Percentiles rank a stretch among this genome's conserved stretches.
These are phyloP conservation scores for Skeletonema grethae DNA, from an alignment of 108 stramenopile genomes.

Conservation along the genomic window DNA sequence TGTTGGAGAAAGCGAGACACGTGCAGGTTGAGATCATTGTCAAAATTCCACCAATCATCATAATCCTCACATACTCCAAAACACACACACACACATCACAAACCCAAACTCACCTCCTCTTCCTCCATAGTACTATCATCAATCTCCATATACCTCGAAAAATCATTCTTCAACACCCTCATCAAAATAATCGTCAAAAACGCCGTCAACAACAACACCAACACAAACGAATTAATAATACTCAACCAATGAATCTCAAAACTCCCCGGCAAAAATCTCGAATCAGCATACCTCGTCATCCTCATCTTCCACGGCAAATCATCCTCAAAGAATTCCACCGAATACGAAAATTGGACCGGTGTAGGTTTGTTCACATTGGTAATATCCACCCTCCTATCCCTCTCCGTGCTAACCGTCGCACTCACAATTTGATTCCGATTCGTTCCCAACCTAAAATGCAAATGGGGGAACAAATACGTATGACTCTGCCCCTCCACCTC, in stretches of 20 bases:
- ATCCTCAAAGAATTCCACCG: constrained; percentile 90
- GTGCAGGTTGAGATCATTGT: background rate
- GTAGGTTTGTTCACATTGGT: constrained; percentile 73
- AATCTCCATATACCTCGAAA: constrained; percentile 93
- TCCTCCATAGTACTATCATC: constrained; percentile 93
- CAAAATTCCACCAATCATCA: background rate
- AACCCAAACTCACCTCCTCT: constrained; percentile 75
- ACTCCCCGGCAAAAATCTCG: constrained; percentile 80
- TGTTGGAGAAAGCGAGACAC: background rate
- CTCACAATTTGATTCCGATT: constrained; percentile 91
- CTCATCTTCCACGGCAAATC: constrained; percentile 82
- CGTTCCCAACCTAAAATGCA: constrained; percentile 91
- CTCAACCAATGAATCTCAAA: constrained; percentile 98
- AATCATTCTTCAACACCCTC: constrained; percentile 97
- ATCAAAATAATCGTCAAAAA: constrained; percentile 95
- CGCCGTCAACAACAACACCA: constrained; percentile 95
- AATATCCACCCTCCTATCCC: constrained; percentile 89
- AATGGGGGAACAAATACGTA: constrained; percentile 89
- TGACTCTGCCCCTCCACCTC: constrained; percentile 63
- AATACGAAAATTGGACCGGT: constrained; percentile 91
- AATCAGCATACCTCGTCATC: constrained; percentile 88
- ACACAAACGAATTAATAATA: constrained; percentile 97
- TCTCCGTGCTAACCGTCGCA: constrained; percentile 86
- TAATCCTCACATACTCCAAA: background rate
- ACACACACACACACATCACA: no score